A percentile compares a stretch with the other conserved stretches of the same genome.
phyloP scores from a whole-genome alignment of 257 asterid genomes.

The Solanum chmielewskii region DNA sequence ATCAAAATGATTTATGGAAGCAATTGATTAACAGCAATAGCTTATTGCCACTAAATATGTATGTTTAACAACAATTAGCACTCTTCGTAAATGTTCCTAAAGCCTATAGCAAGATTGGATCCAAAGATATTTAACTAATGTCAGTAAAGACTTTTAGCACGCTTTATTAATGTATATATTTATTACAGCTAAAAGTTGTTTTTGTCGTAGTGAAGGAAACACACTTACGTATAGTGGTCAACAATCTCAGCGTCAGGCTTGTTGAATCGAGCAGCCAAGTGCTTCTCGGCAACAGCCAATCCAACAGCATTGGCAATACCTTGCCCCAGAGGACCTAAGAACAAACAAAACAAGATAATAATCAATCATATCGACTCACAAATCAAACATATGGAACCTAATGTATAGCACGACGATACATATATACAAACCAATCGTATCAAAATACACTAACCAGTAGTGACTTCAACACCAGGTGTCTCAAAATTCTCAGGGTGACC shows the following conservation, averaged over 20 bases:
- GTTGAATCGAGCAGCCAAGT: constrained; percentile 78
- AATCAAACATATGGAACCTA: background rate
- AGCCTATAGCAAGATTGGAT: background rate
- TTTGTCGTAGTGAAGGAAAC: background rate
- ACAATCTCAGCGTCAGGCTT: constrained; percentile 55
- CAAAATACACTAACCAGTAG: constrained; percentile 38
- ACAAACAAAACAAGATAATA: background rate
- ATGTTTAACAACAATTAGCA: background rate
- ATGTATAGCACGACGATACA: background rate
- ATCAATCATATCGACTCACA: background rate
- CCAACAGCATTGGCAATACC: constrained; percentile 85
- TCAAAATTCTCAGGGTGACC: constrained; percentile 84
- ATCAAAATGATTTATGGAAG: background rate
- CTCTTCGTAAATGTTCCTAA: background rate
- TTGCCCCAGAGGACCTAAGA: constrained; percentile 82
- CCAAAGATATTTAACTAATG: too few relatives aligned
- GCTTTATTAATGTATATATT: background rate
- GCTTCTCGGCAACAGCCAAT: constrained; percentile 70
- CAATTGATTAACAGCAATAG: background rate
- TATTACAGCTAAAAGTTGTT: background rate
- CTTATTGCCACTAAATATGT: background rate
- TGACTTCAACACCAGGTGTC: constrained; percentile 71
- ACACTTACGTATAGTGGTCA: constrained; percentile 70
- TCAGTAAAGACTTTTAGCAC: background rate
- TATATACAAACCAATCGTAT: background rate